These are phyloP conservation scores for Claviceps capensis DNA, from an alignment of 2,329 filamentous ascomycete species.

Conservation along the genomic window DNA sequence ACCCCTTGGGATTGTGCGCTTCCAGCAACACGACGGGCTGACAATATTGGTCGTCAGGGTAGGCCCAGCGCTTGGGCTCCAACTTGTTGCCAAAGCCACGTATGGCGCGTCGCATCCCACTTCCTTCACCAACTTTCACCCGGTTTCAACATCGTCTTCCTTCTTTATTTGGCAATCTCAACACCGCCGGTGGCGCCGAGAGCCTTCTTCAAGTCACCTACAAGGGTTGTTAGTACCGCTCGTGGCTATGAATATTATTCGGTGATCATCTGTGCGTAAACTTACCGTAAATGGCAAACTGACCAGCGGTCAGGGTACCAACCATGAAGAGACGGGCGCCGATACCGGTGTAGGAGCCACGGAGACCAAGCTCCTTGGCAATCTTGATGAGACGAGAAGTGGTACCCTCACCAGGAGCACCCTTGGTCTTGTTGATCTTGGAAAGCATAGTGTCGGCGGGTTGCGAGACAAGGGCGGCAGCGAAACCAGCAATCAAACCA, in stretches of 20 bases:
- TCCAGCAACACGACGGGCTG: slow-evolving; percentile 1
- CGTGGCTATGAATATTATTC: background rate
- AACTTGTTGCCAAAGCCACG: background rate
- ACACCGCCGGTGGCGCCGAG: slow-evolving; percentile 22
- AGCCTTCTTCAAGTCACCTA: slow-evolving; percentile 49
- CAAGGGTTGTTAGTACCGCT: background rate
- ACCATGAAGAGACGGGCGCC: slow-evolving; percentile 54
- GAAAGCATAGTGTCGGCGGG: slow-evolving; percentile 87
- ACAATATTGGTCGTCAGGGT: background rate
- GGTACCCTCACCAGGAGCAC: slow-evolving; percentile 73
- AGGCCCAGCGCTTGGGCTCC: slow-evolving; percentile 10
- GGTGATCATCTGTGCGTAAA: background rate
- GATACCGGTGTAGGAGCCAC: slow-evolving; percentile 67
- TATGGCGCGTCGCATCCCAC: background rate
- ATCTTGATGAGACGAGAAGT: slow-evolving; percentile 76
- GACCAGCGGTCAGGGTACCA: slow-evolving; percentile 62
- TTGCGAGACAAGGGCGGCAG: slow-evolving; percentile 75
- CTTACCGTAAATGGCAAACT: slow-evolving; percentile 72
- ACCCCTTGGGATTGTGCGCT: background rate
- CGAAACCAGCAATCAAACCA: slow-evolving; percentile 51
- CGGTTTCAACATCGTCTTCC: background rate
- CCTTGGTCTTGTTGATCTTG: slow-evolving; percentile 95
- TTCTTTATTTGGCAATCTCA: slow-evolving; percentile 14
- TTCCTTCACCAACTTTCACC: background rate
- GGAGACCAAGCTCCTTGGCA: slow-evolving; percentile 68